These are phyloP conservation scores for Sergeia podlipaevii DNA, from an alignment of 208 protist species.

Conservation along the genomic window DNA sequence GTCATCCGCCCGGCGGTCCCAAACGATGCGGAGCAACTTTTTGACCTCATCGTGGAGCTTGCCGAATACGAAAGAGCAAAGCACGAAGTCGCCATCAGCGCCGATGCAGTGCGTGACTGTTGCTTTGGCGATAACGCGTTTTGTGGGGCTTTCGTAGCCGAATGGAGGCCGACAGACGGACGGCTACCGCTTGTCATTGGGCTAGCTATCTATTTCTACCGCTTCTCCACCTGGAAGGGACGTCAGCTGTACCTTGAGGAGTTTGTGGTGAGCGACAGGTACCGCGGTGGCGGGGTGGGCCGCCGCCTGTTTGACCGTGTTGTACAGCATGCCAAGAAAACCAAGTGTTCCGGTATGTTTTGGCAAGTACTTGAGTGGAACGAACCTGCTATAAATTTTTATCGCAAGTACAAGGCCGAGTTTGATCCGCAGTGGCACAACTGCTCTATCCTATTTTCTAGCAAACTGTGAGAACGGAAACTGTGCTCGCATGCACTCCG, in stretches of 20 bases:
- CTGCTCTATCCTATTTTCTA: slow-evolving; percentile 42
- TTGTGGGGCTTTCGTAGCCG: slow-evolving; percentile 41
- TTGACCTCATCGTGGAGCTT: slow-evolving; percentile 36
- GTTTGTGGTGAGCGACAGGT: slow-evolving; percentile 34
- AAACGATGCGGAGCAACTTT: slow-evolving; percentile 25
- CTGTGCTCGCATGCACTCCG: too few species aligned
- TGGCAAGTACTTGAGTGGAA: slow-evolving; percentile 65
- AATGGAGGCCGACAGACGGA: slow-evolving; percentile 4
- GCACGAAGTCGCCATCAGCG: slow-evolving; percentile 25
- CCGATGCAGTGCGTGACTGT: slow-evolving; percentile 28
- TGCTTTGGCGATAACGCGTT: slow-evolving; percentile 30
- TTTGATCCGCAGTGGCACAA: slow-evolving; percentile 46
- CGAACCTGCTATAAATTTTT: slow-evolving; percentile 37
- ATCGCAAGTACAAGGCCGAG: slow-evolving; percentile 34
- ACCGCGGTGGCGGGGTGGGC: slow-evolving; percentile 26
- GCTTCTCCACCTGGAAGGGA: slow-evolving; percentile 54
- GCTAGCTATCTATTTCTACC: slow-evolving; percentile 48
- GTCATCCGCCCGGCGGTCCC: slow-evolving; percentile 23
- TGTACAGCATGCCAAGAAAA: slow-evolving; percentile 31
- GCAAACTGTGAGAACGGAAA: too few species aligned
- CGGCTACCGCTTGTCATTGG: slow-evolving; percentile 21
- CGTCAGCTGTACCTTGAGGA: slow-evolving; percentile 53
- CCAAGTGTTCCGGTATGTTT: slow-evolving; percentile 36
- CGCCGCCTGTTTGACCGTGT: slow-evolving; percentile 40
- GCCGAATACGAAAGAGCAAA: slow-evolving; percentile 32